phyloP scores from a whole-genome alignment of 371 early-diverging fungal genomes.

The Mucor circinelloides region DNA sequence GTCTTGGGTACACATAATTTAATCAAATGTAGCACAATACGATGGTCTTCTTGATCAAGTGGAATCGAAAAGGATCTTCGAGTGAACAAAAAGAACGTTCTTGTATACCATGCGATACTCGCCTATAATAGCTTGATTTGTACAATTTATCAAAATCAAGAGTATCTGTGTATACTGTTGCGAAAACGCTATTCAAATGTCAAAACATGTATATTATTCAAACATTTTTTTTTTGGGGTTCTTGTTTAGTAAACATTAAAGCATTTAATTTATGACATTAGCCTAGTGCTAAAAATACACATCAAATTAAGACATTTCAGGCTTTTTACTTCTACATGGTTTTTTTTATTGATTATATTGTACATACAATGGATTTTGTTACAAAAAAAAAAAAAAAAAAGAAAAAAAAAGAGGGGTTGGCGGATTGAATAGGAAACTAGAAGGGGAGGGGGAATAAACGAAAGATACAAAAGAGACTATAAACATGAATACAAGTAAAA shows the following conservation, averaged over 20 bases:
- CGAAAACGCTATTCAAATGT: neutral
- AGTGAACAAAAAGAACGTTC: neutral
- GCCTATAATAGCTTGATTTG: neutral
- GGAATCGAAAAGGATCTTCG: neutral
- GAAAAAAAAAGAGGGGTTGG: neutral
- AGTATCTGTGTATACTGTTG: neutral
- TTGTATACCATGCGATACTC: neutral
- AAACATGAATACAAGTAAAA: neutral
- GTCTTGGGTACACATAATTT: neutral
- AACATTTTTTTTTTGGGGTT: neutral
- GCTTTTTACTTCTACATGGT: neutral
- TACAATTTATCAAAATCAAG: neutral
- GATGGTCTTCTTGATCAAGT: neutral
- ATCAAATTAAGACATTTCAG: neutral
- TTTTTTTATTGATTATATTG: neutral
- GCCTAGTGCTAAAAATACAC: neutral
- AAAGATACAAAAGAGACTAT: neutral
- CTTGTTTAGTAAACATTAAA: neutral
- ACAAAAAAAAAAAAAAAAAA: conserved; percentile 4
- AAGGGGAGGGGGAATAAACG: neutral
- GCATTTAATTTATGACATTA: neutral
- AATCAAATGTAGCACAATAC: neutral
- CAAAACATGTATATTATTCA: neutral
- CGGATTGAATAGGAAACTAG: neutral
- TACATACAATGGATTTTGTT: neutral